Base-by-base conservation (phyloP, 148 eudicot species). In the Mesembryanthemum crystallinum region DNA sequence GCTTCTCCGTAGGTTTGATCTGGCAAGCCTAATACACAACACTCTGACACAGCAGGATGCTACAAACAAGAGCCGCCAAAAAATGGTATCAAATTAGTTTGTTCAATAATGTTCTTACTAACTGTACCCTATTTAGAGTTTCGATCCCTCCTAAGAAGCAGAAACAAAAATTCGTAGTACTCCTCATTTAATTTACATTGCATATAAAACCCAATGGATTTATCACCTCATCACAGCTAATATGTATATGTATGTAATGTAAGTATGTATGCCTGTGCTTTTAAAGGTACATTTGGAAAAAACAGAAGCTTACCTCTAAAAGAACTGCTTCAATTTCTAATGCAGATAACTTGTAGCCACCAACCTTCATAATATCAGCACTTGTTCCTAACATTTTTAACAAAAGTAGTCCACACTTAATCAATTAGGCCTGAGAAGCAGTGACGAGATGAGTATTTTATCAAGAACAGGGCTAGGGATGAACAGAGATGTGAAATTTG, bases 301-400 rank as follows among this genome's bases (percentile, higher is more conserved):
- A 23, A 74, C 37, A 25, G 64, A 59, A 77, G 78, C 82, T 77
- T 75, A 88, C 99, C 96, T 92, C 94, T 66, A 95, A 73, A 49
- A 95, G 93, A 80, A 78, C 78, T 68, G 99, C 96, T 85, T 95
- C 99, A 74, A 95, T 95, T 82, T 95, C 99, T 80, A 95, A 85
- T 64, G 98, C 97, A 24, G 98, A 94, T 73, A 94, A 81, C 77
- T 94, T 94, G 86, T 92, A 94, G 73, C 98, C 98, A 64, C 98
- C 98, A 62, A 94, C 97, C 85, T 94, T 94, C 97, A 94, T 90
- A 72, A 94, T 94, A 81, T 94, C 98, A 83, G 97, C 98, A 87
- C 91, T 95, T 47, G 87, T 95, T 73, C 99, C 99, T 95, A 80
- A 64, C 73, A 65, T 45, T 71, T 63, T 76, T 71, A 17, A 79